Evolutionary conservation across 1,284 basidiomycete species (phyloP), one percentile per base, ranked within the genome.

Genomic region (Leccinum ponderosum): DNA sequence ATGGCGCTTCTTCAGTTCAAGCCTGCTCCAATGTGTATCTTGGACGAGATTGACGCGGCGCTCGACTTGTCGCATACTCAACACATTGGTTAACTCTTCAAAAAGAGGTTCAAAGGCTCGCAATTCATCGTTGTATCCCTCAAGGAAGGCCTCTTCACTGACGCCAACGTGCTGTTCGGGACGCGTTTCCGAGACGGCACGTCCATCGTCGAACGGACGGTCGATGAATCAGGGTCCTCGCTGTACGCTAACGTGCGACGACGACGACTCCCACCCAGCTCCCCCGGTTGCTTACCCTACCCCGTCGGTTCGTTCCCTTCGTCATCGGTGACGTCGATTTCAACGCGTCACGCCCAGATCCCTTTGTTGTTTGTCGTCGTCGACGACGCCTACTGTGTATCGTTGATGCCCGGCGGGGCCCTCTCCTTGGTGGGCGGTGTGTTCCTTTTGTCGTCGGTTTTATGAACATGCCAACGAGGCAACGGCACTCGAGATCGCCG

Each of bases 1-100:
- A 97, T 99, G 95, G 92, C 96, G 0, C 84, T 99, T 44, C 85
- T 99, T 37, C 96, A 98, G 76, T 98, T 98, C 85, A 98, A 98
- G 74, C 95, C 97, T 2, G 96, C 97, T 17, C 97, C 95, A 0
- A 97, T 99, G 94, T 98, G 98, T 76, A 98, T 99, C 72, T 85
- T 99, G 20, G 97, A 99, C 78, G 97, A 99, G 79, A 97, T 99
- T 68, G 95, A 98, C 76, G 95, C 96, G 0, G 96, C 96, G 4
- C 85, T 98, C 51, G 97, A 99, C 78, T 80, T 98, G 22, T 95
- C 94, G 55, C 96, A 98, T 72, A 98, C 97, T 7, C 91, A 97
- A 71, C 94, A 98, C 76, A 98, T 98, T 64, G 97, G 97, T 25
- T 94, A 96, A 69, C 85, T 98, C 14, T 98, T 98, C 86, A 85